Conservation (phyloP, 1,139 yeast genomes). For the Arxiozyma slooffiae region DNA sequence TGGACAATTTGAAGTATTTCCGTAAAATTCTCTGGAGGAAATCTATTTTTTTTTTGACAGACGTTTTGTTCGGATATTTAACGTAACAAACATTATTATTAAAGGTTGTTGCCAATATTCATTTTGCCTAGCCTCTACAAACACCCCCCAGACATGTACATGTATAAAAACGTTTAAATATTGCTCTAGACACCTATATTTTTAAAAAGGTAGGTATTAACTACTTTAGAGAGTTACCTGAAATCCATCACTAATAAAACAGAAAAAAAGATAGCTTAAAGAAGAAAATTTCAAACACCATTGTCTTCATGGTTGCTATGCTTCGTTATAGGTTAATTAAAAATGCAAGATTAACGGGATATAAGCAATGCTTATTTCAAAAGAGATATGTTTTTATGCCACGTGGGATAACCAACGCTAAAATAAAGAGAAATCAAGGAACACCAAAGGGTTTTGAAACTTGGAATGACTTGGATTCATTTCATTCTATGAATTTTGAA, state of each 20-base stretch:
- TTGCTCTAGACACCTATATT: not conserved
- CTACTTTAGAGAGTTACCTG: not conserved
- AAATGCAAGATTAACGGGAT: not conserved
- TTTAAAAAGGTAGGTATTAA: too few species aligned
- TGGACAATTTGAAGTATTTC: not conserved
- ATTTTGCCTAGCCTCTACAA: not conserved
- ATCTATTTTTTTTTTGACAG: too few species aligned
- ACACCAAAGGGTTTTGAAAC: not conserved
- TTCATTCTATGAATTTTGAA: constrained; percentile 8
- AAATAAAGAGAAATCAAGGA: constrained; percentile 11
- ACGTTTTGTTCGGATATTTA: not conserved
- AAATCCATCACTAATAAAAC: not conserved
- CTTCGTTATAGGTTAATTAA: not conserved
- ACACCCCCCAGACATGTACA: too few species aligned
- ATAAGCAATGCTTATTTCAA: not conserved
- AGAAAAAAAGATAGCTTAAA: not conserved
- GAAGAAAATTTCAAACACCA: not conserved
- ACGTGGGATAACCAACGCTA: constrained; percentile 5
- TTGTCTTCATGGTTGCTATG: not conserved
- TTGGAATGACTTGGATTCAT: constrained; percentile 11
- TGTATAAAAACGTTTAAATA: too few species aligned
- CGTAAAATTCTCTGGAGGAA: not conserved
- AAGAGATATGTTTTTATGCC: constrained; percentile 16
- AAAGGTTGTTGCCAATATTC: too few species aligned
- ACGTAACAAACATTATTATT: not conserved